phyloP scores from a whole-genome alignment of 1,139 yeast genomes.

The Yamadazyma trypodendri region DNA sequence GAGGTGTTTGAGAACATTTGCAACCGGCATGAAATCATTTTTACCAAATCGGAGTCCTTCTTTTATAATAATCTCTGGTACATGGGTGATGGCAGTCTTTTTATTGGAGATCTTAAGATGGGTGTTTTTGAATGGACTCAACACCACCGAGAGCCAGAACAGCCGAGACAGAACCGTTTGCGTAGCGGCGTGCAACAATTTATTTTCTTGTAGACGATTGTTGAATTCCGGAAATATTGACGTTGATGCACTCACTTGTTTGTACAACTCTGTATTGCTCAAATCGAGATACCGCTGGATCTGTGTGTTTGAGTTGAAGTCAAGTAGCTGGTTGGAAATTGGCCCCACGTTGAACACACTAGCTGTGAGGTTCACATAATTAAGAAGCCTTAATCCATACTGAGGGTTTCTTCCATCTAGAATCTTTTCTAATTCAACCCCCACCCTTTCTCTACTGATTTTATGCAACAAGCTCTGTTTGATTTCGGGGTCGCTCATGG shows the following conservation, averaged over 20 bases:
- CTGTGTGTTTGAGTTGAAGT: conserved; percentile 5
- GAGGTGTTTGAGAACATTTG: conserved; percentile 31
- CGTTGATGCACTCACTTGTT: conserved; percentile 22
- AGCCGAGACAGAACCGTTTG: conserved; percentile 21
- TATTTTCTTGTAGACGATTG: conserved; percentile 6
- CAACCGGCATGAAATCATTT: conserved; percentile 51
- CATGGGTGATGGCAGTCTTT: conserved; percentile 31
- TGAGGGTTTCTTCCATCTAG: conserved; percentile 61
- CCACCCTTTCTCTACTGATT: conserved; percentile 88
- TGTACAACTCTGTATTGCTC: conserved; percentile 3
- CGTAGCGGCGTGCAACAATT: background rate
- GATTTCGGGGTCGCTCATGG: conserved; percentile 65
- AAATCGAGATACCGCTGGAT: conserved; percentile 5
- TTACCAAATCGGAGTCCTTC: conserved; percentile 73
- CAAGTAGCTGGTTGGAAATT: conserved; percentile 1
- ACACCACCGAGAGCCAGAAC: conserved; percentile 48
- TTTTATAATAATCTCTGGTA: conserved; percentile 47
- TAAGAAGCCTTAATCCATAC: conserved; percentile 62
- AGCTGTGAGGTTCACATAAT: conserved; percentile 51
- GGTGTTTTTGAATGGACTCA: conserved; percentile 49
- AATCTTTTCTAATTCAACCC: conserved; percentile 79
- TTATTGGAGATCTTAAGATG: conserved; percentile 38
- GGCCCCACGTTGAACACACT: conserved; percentile 55
- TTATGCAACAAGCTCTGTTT: conserved; percentile 62
- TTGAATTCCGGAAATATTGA: conserved; percentile 21